These are phyloP conservation scores for Kickxella alabastrina DNA, from an alignment of 192 early-diverging fungal genomes.

Conservation along the genomic window DNA sequence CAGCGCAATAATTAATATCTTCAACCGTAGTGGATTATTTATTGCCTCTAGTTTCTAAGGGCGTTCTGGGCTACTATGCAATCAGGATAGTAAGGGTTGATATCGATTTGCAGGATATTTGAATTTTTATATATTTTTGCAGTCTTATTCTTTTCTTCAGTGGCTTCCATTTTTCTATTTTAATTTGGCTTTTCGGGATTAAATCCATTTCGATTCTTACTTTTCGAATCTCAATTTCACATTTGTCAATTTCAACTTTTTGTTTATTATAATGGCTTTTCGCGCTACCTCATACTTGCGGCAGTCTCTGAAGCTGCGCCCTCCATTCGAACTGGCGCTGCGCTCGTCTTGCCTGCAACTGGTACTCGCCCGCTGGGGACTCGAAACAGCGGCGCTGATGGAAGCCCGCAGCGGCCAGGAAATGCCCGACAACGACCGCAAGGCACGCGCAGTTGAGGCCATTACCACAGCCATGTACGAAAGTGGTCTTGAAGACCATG, in stretches of 20 bases:
- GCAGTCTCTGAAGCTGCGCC: conserved; percentile 31
- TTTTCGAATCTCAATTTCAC: no score
- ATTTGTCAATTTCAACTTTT: no score
- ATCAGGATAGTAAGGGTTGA: no score
- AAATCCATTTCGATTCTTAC: no score
- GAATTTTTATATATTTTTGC: no score
- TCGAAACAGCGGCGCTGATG: conserved; percentile 55
- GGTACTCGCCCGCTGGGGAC: conserved; percentile 59
- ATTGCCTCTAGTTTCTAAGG: no score
- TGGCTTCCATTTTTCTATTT: neutral
- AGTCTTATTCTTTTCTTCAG: neutral
- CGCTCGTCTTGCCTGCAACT: conserved; percentile 55
- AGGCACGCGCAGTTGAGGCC: conserved; percentile 37
- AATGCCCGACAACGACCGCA: conserved; percentile 40
- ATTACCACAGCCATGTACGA: conserved; percentile 47
- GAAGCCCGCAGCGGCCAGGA: conserved; percentile 33
- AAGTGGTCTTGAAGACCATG: conserved; percentile 45
- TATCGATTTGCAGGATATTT: no score
- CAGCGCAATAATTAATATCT: no score
- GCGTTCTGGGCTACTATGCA: no score
- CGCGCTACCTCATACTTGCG: conserved; percentile 17
- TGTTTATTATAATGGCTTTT: conserved; percentile 32
- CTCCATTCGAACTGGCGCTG: conserved; percentile 45
- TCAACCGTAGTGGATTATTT: no score
- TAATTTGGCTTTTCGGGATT: neutral